Percentiles rank a stretch among this genome's conserved stretches.
Conservation (phyloP, 371 early-diverging fungal genomes). For the Capillidium heterosporum region DNA sequence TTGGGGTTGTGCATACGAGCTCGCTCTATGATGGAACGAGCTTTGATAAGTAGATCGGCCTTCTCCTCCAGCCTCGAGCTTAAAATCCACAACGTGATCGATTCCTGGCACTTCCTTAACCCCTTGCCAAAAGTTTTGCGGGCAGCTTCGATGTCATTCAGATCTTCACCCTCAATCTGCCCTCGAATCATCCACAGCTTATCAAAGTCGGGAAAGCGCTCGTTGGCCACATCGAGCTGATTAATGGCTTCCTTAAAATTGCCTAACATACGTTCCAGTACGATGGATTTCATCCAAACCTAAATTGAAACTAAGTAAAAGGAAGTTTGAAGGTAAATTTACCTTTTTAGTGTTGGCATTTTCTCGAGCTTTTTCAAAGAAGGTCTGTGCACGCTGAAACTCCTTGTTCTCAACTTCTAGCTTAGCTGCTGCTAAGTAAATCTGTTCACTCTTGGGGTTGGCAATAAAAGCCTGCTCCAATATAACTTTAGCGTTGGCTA, state of each 20-base stretch:
- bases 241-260: constrained; percentile 40
- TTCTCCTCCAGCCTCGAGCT: constrained; percentile 61
- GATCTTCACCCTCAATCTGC: constrained; percentile 46
- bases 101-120: constrained; percentile 61
- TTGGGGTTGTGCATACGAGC: constrained; percentile 74
- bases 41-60: constrained; percentile 48
- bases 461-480: constrained; percentile 75
- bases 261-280: constrained; percentile 64
- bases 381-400: constrained; percentile 52
- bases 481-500: constrained; percentile 69
- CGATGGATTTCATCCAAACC: constrained; percentile 91
- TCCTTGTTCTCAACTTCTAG: constrained; percentile 79
- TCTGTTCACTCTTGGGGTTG: constrained; percentile 80
- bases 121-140: constrained; percentile 55
- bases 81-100: constrained; percentile 61
- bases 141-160: constrained; percentile 38
- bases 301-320: constrained; percentile 10
- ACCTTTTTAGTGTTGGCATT: constrained; percentile 34
- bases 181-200: constrained; percentile 90
- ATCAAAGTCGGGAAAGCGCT: constrained; percentile 51
- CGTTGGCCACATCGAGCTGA: constrained; percentile 48
- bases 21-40: constrained; percentile 72
- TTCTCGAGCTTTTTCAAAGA: constrained; percentile 60
- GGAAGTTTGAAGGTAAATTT: background rate
- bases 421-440: constrained; percentile 91